These are phyloP conservation scores for Rhododendron griersonianum DNA, from an alignment of 148 eudicot species.

Conservation along the genomic window DNA sequence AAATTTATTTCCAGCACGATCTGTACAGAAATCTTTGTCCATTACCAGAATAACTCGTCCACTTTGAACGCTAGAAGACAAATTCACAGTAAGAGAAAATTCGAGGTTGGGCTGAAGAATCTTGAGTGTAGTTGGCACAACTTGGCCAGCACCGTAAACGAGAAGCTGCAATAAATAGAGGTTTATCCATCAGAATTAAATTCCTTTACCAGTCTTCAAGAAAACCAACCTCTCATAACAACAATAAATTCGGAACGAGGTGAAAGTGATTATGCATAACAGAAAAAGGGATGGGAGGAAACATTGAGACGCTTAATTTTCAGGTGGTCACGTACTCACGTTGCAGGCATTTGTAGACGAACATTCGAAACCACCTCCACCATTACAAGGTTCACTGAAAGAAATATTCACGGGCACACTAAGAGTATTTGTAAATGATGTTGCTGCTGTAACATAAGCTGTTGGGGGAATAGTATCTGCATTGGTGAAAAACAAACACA, in stretches of 20 bases:
- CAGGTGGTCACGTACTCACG: slow-evolving; percentile 58
- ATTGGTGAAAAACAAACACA: slow-evolving; percentile 8
- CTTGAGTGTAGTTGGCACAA: slow-evolving; percentile 62
- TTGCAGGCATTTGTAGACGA: slow-evolving; percentile 67
- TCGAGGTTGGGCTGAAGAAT: slow-evolving; percentile 58
- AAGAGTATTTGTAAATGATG: slow-evolving; percentile 55
- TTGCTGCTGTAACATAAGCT: slow-evolving; percentile 55
- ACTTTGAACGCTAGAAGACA: slow-evolving; percentile 44
- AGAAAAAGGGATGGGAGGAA: slow-evolving; percentile 2
- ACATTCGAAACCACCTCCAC: slow-evolving; percentile 79
- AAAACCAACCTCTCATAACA: slow-evolving; percentile 4
- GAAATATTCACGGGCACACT: slow-evolving; percentile 61
- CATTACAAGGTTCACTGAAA: slow-evolving; percentile 78
- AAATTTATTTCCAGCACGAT: slow-evolving; percentile 77
- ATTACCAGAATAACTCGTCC: slow-evolving; percentile 72
- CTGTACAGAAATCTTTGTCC: slow-evolving; percentile 77
- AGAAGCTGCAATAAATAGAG: slow-evolving; percentile 54
- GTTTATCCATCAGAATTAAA: slow-evolving; percentile 2
- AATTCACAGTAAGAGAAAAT: slow-evolving; percentile 49
- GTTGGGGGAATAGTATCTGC: slow-evolving; percentile 88
- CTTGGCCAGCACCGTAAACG: slow-evolving; percentile 80
- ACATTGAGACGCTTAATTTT: background rate
- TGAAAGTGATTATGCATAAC: background rate
- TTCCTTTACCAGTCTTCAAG: background rate
- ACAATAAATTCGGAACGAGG: background rate